A percentile compares a stretch with the other conserved stretches of the same genome.
Evolutionary conservation across 352 stramenopile genomes (phyloP).

Genomic region (Phytophthora foliorum): DNA sequence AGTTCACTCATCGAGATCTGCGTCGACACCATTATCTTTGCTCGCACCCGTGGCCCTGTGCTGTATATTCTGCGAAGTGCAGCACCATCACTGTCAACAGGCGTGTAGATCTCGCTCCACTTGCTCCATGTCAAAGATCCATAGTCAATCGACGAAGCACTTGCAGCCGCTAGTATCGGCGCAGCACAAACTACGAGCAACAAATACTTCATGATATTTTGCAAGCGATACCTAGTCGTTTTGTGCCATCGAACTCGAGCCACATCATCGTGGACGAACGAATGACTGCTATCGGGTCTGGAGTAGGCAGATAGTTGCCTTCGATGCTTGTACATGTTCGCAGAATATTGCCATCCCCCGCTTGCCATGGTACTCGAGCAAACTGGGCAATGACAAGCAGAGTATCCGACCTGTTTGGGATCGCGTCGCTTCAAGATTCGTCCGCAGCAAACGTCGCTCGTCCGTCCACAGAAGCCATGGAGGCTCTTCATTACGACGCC

Average conservation of each 20-base stretch:
- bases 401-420: background rate
- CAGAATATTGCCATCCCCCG: background rate
- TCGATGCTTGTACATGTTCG: background rate
- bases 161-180: background rate
- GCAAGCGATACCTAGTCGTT: background rate
- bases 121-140: slow-evolving; percentile 22
- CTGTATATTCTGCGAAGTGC: slow-evolving; percentile 9
- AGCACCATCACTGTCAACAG: background rate
- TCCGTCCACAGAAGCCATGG: background rate
- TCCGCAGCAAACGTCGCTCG: slow-evolving; percentile 3
- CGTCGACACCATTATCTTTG: slow-evolving; percentile 30
- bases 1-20: slow-evolving; percentile 22
- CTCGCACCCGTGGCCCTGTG: slow-evolving; percentile 26
- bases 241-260: slow-evolving; percentile 1
- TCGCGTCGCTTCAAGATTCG: slow-evolving; percentile 29
- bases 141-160: slow-evolving; percentile 23
- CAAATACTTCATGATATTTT: background rate
- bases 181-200: slow-evolving; percentile 2
- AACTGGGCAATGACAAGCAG: slow-evolving; percentile 7
- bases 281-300: background rate
- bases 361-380: slow-evolving; percentile 8
- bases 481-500: slow-evolving; percentile 15
- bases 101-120: slow-evolving; percentile 15
- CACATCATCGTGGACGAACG: background rate
- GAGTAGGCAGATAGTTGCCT: background rate